Base-by-base conservation (phyloP, 2,329 filamentous ascomycete species). In the Aspergillus fumigatus region DNA sequence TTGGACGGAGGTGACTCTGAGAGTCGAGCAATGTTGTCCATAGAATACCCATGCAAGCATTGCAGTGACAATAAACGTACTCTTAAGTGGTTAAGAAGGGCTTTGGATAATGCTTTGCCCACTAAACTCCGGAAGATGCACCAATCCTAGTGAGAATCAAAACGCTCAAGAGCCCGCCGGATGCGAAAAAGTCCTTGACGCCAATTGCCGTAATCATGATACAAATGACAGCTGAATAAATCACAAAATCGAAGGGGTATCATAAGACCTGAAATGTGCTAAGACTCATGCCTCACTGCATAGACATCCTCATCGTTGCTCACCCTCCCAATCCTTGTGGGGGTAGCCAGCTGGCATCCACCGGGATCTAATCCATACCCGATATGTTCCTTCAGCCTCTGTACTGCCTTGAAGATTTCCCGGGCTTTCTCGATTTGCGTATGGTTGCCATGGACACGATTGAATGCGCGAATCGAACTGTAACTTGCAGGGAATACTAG, bases 311-410 rank as follows among this genome's bases (percentile, higher is more conserved):
- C 81, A 40, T 79, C 77, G 53, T 82, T 78, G 23, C 77, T 70
- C 52, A 85, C 78, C 0, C 78, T 79, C 55, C 68, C 65, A 55
- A 79, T 75, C 29, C 82, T 75, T 59, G 79, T 77, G 21, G 78
- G 75, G 32, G 79, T 85, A 3, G 79, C 82, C 5, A 86, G 68
- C 23, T 75, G 78, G 43, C 78, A 77, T 4, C 83, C 83, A 43
- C 77, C 79, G 48, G 76, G 73, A 54, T 83, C 82, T 62, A 85
- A 73, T 0, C 78, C 80, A 3, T 79, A 75, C 2, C 83, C 84
- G 59, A 83, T 72, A 23, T 74, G 72, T 50, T 72, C 73, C 65
- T 84, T 84, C 58, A 78, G 78, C 47, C 75, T 73, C 35, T 78
- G 72, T 35, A 84, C 70, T 8, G 77, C 76, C 52, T 73, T 69